Evolutionary conservation across 306 rosid genomes (phyloP), one percentile per base, ranked within the genome.

Genomic region (Parietaria judaica): DNA sequence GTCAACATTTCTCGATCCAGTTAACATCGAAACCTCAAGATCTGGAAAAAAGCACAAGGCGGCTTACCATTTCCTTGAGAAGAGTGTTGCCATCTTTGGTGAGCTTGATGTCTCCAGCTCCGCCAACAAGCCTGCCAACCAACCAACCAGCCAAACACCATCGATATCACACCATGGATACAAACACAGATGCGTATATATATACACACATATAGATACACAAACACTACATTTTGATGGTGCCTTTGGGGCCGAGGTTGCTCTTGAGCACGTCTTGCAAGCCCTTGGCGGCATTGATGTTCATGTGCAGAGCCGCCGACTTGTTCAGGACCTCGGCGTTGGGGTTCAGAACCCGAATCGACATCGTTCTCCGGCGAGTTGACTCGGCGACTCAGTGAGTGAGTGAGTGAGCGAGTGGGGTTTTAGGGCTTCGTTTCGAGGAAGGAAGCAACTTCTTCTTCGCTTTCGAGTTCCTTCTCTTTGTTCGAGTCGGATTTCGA

Each of bases 81-180:
- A 92, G 82, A 72, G 99, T 88, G 84, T 92, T 92, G 14, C 99
- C 99, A 38, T 92, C 99, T 71, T 92, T 92, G 49, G 99, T 92
- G 56, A 92, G 94, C 77, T 92, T 92, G 67, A 92, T 92, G 53
- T 92, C 99, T 6, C 99, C 99, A 3, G 95, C 83, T 48, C 96
- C 99, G 44, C 99, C 99, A 69, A 92, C 96, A 54, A 92, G 85
- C 97, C 97, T 90, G 78, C 9, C 58, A 60, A 56, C 1, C 15
- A 23, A 23, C 31, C 31, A 60, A 56, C 1, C 15, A 23, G 2
- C 31, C 31, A 12, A 23, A 53, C 54, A 52, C 16, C 16, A 1
- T 54, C 31, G 17, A 23, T 11, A 36, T 36, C 14, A 51, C 38
- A 43, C 31, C 12, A 55, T 16, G 36, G 12, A 16, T 2, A 50